Conservation (phyloP, 2,329 filamentous ascomycete species). For the Verticillium klebahnii region DNA sequence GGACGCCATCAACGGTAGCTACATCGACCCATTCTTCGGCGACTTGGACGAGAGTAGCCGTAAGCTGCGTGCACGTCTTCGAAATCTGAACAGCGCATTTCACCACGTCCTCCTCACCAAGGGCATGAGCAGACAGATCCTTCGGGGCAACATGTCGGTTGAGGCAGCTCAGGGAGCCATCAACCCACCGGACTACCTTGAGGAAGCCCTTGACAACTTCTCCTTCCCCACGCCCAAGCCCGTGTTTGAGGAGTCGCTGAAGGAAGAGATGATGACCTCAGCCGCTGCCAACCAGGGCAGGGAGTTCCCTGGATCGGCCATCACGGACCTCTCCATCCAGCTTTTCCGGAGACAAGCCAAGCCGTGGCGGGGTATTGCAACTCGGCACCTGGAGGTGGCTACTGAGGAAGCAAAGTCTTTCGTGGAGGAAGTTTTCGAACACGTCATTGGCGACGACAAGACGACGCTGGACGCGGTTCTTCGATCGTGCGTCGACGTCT, state of each 20-base stretch:
- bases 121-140: slow-evolving; percentile 10
- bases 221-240: background rate
- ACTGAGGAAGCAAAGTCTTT: slow-evolving; percentile 20
- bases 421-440: slow-evolving; percentile 26
- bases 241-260: slow-evolving; percentile 1
- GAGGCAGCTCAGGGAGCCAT: background rate
- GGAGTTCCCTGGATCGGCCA: slow-evolving; percentile 58
- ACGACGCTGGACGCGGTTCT: slow-evolving; percentile 27
- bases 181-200: background rate
- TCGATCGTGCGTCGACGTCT: slow-evolving; percentile 20
- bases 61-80: slow-evolving; percentile 19
- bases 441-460: slow-evolving; percentile 34
- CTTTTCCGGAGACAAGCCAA: slow-evolving; percentile 55
- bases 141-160: slow-evolving; percentile 1
- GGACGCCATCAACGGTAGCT: slow-evolving; percentile 21
- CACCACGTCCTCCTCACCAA: slow-evolving; percentile 15
- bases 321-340: slow-evolving; percentile 52
- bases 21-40: slow-evolving; percentile 24
- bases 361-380: slow-evolving; percentile 46
- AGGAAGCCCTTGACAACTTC: background rate
- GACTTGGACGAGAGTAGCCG: slow-evolving; percentile 13
- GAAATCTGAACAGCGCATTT: slow-evolving; percentile 17
- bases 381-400: slow-evolving; percentile 41
- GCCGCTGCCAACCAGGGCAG: slow-evolving; percentile 37
- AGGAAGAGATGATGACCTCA: slow-evolving; percentile 25